These are phyloP conservation scores for Boletus tomentosulus DNA, from an alignment of 768 basidiomycete genomes.

Conservation along the genomic window DNA sequence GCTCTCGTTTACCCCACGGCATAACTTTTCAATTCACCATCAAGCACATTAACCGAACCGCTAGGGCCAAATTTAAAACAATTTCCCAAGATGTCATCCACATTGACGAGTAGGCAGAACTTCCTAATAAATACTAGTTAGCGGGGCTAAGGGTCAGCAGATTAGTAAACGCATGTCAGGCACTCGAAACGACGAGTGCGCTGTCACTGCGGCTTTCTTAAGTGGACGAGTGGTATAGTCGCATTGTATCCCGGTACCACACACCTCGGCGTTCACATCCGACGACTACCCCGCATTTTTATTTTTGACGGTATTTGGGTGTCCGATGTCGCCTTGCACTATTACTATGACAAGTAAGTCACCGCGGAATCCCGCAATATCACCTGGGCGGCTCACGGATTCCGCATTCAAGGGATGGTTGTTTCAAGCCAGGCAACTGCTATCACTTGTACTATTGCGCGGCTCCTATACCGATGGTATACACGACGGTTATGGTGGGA, in stretches of 20 bases:
- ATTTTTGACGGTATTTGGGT: background rate
- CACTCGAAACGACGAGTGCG: background rate
- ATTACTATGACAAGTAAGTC: background rate
- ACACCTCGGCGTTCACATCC: background rate
- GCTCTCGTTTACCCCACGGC: background rate
- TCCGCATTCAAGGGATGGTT: background rate
- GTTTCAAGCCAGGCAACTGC: background rate
- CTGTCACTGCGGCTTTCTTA: background rate
- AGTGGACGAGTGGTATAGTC: background rate
- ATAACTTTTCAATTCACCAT: background rate
- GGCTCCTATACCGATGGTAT: conserved; percentile 7
- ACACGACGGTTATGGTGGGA: conserved; percentile 12
- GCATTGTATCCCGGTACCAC: background rate
- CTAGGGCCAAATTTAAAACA: background rate
- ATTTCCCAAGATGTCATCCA: background rate
- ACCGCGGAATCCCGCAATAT: background rate
- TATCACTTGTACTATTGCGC: background rate
- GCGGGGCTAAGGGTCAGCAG: background rate
- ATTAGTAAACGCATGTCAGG: background rate
- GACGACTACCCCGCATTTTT: background rate
- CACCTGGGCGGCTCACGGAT: background rate
- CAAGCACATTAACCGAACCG: background rate
- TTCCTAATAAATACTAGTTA: background rate
- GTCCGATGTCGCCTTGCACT: background rate
- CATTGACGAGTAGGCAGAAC: background rate